Conservation (phyloP, 2,329 filamentous ascomycete genomes). For the Aureobasidium sp. region DNA sequence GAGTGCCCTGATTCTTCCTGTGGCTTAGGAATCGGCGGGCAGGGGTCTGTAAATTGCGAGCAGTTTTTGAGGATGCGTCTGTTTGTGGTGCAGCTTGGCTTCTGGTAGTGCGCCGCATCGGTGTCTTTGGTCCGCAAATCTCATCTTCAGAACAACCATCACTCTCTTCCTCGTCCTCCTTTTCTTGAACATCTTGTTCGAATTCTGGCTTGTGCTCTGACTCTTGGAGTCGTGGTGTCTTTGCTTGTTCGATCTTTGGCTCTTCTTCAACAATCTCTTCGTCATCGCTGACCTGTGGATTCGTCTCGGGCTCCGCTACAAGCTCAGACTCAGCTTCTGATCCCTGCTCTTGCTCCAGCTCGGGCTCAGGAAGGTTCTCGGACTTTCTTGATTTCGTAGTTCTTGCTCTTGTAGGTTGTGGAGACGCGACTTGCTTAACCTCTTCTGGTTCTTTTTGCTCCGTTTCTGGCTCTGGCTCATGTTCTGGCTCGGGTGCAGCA, state of each 20-base stretch:
- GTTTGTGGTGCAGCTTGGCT: slow-evolving; percentile 5
- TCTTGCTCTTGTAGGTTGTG: neutral
- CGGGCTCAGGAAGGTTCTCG: no score
- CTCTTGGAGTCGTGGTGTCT: neutral
- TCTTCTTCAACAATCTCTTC: neutral
- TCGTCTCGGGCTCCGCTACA: neutral
- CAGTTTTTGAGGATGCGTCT: neutral
- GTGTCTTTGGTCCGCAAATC: slow-evolving; percentile 26
- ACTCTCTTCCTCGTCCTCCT: neutral
- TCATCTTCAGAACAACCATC: slow-evolving; percentile 24
- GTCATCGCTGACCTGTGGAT: neutral
- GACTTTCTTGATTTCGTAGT: neutral
- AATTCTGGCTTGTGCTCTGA: neutral
- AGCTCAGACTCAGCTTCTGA: neutral
- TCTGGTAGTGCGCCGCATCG: slow-evolving; percentile 18
- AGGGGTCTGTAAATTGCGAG: slow-evolving; percentile 18
- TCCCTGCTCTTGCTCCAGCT: neutral
- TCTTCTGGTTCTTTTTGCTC: neutral
- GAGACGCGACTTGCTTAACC: neutral
- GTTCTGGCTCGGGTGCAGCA: neutral
- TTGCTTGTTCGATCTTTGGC: neutral
- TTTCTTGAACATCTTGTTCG: neutral
- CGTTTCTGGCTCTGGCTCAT: neutral
- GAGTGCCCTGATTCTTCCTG: slow-evolving; percentile 13
- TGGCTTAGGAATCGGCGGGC: slow-evolving; percentile 13